Base-by-base conservation (phyloP, 331 rosid species). In the Ulmus americana region DNA sequence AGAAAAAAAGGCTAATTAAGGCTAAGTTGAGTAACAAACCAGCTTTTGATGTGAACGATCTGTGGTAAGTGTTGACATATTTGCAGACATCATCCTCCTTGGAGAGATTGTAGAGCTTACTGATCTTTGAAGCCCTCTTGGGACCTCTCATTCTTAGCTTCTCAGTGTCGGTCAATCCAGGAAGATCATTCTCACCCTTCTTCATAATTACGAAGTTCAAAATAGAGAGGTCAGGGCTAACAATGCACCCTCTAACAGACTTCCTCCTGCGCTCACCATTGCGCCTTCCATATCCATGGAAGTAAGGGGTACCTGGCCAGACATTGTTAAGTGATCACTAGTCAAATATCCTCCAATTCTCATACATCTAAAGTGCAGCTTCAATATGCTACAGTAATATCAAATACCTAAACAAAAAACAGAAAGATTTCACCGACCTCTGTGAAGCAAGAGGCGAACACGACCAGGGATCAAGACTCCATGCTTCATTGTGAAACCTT, bases 401-500 rank as follows among this genome's bases (percentile, higher is more conserved):
- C 9, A 3, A 45, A 45, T 3, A 45, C 9, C 12, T 45, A 10
- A 7, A 45, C 11, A 20, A 0, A 15, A n/a, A 3, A 8, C 1
- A 45, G 9, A 7, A 10, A 45, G 12, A 7, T 45, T 45, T 13
- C 9, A 45, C 50, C 8, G 12, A 45, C 14, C 50, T 45, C 50
- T 45, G 50, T 45, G 50, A 45, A 45, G 50, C 50, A 45, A 45
- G 50, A 45, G 50, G 50, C 50, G 50, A 45, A 45, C 50, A 45
- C 50, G 14, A 45, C 50, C 50, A 45, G 50, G 50, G 13, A 13
- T 45, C 88, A 86, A 57, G 63, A 90, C 95, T 56, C 95, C 96
- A 82, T 90, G 95, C 80, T 90, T 90, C 96, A 90, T 90, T 18
- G 96, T 95, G 72, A 90, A 90, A 4, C 96, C 96, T 63, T 90